These are phyloP conservation scores for Naganishia antarctica DNA, from an alignment of 768 basidiomycete species.

Conservation along the genomic window DNA sequence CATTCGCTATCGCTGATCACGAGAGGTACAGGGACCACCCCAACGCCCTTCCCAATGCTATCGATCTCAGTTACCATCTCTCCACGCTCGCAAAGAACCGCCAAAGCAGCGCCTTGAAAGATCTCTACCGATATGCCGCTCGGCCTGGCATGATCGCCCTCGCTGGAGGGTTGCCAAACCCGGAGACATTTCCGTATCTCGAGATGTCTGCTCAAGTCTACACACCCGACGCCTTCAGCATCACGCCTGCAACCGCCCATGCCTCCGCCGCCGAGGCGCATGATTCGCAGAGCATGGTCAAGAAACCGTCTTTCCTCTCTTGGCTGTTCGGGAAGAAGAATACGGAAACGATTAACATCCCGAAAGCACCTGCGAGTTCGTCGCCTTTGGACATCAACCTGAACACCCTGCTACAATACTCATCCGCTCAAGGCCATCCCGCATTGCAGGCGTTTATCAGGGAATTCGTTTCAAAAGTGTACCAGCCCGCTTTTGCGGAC, in stretches of 20 bases:
- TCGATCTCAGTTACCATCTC: constrained; percentile 70
- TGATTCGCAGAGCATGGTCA: constrained; percentile 14
- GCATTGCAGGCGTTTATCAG: constrained; percentile 58
- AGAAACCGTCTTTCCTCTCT: constrained; percentile 36
- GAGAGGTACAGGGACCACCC: constrained; percentile 4
- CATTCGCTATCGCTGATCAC: constrained; percentile 34
- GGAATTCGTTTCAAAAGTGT: constrained; percentile 57
- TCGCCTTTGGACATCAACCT: constrained; percentile 57
- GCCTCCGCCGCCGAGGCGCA: neutral
- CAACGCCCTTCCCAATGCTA: constrained; percentile 45
- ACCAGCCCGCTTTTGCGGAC: constrained; percentile 58
- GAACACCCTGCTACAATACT: constrained; percentile 66
- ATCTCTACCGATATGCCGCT: constrained; percentile 59
- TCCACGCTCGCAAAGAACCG: constrained; percentile 58
- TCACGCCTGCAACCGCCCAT: constrained; percentile 45
- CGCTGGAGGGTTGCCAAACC: constrained; percentile 68
- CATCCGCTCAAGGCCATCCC: constrained; percentile 58
- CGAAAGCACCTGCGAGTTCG: constrained; percentile 55
- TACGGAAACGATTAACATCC: constrained; percentile 57
- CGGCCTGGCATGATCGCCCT: constrained; percentile 57
- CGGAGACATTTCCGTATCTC: constrained; percentile 62
- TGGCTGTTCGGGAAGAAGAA: constrained; percentile 50
- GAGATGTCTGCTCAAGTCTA: constrained; percentile 59
- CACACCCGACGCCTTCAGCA: constrained; percentile 55
- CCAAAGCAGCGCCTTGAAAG: constrained; percentile 61